A percentile compares a stretch with the other conserved stretches of the same genome.
These are phyloP conservation scores for Aphanomyces stellatus DNA, from an alignment of 352 stramenopile genomes.

Conservation along the genomic window DNA sequence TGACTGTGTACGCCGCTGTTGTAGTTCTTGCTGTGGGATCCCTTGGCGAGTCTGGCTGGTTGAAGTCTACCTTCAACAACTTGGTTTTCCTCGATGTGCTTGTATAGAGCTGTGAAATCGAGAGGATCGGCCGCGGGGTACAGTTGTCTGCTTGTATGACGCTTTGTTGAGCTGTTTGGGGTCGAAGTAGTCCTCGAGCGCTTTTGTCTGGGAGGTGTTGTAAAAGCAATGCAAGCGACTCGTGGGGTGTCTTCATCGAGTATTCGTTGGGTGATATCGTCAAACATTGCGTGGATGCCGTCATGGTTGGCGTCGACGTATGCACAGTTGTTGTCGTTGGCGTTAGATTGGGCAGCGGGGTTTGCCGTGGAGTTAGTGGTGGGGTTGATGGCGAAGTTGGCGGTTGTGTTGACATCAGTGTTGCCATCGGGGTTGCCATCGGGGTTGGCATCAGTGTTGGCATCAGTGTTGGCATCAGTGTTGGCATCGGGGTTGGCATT, in stretches of 20 bases:
- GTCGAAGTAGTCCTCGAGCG: too few species aligned
- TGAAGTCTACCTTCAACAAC: background rate
- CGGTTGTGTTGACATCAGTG: too few species aligned
- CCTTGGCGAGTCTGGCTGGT: background rate
- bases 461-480: background rate
- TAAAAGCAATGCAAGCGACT: background rate
- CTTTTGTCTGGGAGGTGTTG: too few species aligned
- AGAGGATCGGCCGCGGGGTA: background rate
- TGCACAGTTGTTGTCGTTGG: too few species aligned
- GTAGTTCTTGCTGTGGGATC: background rate
- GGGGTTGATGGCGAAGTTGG: too few species aligned
- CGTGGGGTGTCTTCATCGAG: background rate
- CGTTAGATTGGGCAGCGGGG: too few species aligned
- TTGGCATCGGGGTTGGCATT: background rate
- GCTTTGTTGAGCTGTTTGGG: background rate
- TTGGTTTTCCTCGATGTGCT: background rate
- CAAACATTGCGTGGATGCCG: background rate
- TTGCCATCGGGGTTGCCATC: background rate
- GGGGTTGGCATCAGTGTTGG: background rate
- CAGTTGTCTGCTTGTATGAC: background rate
- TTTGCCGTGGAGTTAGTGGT: too few species aligned
- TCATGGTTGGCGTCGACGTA: background rate
- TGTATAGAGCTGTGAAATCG: background rate
- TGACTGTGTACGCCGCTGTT: background rate
- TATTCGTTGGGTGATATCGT: too few species aligned